These are phyloP conservation scores for Cyclotella atomus DNA, from an alignment of 108 stramenopile genomes.

Conservation along the genomic window DNA sequence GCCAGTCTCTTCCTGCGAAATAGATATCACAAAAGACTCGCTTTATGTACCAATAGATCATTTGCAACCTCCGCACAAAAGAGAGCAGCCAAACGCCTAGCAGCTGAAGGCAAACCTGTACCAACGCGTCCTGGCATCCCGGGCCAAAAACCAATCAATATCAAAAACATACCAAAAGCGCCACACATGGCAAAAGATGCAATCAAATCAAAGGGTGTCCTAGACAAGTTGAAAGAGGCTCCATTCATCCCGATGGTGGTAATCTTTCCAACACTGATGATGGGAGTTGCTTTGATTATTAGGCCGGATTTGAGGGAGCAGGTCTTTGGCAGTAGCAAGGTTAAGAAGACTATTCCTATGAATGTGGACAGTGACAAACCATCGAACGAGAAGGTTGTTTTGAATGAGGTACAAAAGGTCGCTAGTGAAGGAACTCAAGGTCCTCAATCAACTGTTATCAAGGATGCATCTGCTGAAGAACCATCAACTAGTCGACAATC, in stretches of 20 bases:
- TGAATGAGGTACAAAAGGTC: slow-evolving; percentile 12
- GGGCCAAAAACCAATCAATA: background rate
- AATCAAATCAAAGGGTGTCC: background rate
- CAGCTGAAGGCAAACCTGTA: slow-evolving; percentile 5
- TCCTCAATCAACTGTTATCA: background rate
- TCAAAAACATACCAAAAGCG: slow-evolving; percentile 3
- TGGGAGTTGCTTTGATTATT: slow-evolving; percentile 7
- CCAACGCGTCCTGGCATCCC: background rate
- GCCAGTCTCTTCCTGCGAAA: background rate
- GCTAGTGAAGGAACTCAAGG: background rate
- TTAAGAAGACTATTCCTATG: background rate
- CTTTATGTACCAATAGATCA: background rate
- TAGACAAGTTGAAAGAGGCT: background rate
- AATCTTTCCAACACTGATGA: slow-evolving; percentile 17
- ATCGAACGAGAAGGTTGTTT: background rate
- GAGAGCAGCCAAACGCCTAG: slow-evolving; percentile 16
- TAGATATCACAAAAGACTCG: background rate
- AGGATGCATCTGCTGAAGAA: background rate
- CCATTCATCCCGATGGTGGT: slow-evolving; percentile 20
- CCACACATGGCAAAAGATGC: slow-evolving; percentile 1
- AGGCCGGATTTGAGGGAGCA: slow-evolving; percentile 12
- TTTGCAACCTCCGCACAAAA: slow-evolving; percentile 23
- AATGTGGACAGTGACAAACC: background rate
- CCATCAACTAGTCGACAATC: background rate
- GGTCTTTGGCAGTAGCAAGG: background rate